These are phyloP conservation scores for Helminthosporium solani DNA, from an alignment of 2,329 filamentous ascomycete genomes.

Conservation along the genomic window DNA sequence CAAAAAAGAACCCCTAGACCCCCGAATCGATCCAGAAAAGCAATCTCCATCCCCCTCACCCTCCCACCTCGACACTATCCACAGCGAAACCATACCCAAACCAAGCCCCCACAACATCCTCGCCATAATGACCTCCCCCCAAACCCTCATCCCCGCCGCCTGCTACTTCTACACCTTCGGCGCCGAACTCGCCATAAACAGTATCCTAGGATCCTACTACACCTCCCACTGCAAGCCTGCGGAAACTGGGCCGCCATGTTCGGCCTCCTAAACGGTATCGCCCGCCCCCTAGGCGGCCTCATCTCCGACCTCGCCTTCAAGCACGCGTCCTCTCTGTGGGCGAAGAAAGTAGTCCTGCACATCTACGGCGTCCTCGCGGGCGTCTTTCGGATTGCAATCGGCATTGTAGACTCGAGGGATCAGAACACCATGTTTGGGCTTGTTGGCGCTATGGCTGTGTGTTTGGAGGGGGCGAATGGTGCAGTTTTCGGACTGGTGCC, in stretches of 20 bases:
- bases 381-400: conserved; percentile 60
- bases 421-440: conserved; percentile 71
- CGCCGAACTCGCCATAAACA: conserved; percentile 59
- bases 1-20: conserved; percentile 25
- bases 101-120: conserved; percentile 62
- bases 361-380: conserved; percentile 57
- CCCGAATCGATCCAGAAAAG: conserved; percentile 26
- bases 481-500: conserved; percentile 77
- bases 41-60: conserved; percentile 41
- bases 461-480: conserved; percentile 80
- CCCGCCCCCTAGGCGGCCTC: conserved; percentile 64
- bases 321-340: conserved; percentile 53
- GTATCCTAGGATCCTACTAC: conserved; percentile 60
- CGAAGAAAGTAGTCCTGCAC: conserved; percentile 62
- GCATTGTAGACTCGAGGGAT: conserved; percentile 58
- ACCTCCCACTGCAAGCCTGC: too few relatives aligned
- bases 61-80: conserved; percentile 54
- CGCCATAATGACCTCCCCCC: conserved; percentile 60
- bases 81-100: conserved; percentile 59
- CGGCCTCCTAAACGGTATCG: conserved; percentile 68
- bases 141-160: conserved; percentile 54
- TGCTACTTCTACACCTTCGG: conserved; percentile 63
- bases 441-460: conserved; percentile 71
- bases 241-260: conserved; percentile 69
- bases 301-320: conserved; percentile 56